Evolutionary conservation across 1,284 basidiomycete species (phyloP), one percentile per base, ranked within the genome.

Genomic region (Ceratorhiza oryzae-sativae): DNA sequence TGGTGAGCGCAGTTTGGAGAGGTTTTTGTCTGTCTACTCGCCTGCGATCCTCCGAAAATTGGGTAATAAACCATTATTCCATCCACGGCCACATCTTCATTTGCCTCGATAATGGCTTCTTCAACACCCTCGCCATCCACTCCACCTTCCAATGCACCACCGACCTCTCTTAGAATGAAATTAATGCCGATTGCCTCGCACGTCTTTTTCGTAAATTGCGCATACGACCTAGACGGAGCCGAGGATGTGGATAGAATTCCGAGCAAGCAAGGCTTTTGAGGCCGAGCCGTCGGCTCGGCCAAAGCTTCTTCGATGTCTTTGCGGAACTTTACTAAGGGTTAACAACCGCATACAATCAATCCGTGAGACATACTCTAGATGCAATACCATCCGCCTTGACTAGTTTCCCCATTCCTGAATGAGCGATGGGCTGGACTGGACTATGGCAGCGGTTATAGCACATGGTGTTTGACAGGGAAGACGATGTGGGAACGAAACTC

Each of bases 61-160:
- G 94, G 94, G 80, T 93, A 97, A 81, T 97, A 98, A 32, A 97
- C 95, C 95, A 98, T 97, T 78, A 98, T 95, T n/a, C 96, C 96
- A 82, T 97, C 89, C 6, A 97, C 88, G 73, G 84, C 85, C 25
- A 85, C 83, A 79, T 97, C 94, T 75, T 93, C 93, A 78, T 98
- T 98, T 23, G 95, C 92, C 78, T 96, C 94, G 71, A 98, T 90
- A 76, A 98, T 96, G 5, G 93, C 95, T 80, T 97, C 93, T 80
- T 97, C 95, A 12, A 95, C 94, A 12, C 91, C 93, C 45, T 90
- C 88, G 5, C 87, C 86, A 20, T 88, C 85, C 12, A 82, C 83
- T 12, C 81, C 79, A 12, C 87, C 86, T 83, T 23, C 81, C 79
- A 77, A 85, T 79, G 76, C 86, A 79, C 79, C 87, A 72, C 78